Conservation (phyloP, 305 asterid species). For the Solanum hybrid region DNA sequence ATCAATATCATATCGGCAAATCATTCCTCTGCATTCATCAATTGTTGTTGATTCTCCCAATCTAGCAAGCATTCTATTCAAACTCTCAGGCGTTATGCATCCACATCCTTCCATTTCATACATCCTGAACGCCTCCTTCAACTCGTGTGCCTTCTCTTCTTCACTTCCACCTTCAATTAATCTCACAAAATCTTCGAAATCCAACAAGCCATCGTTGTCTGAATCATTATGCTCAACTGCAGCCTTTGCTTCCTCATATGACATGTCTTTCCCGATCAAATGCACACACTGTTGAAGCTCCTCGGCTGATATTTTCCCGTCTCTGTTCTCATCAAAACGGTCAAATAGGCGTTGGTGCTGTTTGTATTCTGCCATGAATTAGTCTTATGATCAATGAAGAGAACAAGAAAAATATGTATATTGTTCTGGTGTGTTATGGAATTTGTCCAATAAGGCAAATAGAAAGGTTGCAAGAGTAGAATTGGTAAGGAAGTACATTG, state of each 20-base stretch:
- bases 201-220: slow-evolving; percentile 46
- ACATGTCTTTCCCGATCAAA: slow-evolving; percentile 13
- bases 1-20: slow-evolving; percentile 48
- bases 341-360: slow-evolving; percentile 22
- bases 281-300: slow-evolving; percentile 27
- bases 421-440: neutral
- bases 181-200: slow-evolving; percentile 44
- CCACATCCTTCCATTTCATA: slow-evolving; percentile 52
- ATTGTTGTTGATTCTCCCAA: slow-evolving; percentile 40
- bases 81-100: slow-evolving; percentile 40
- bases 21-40: slow-evolving; percentile 47
- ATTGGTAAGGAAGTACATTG: neutral
- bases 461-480: neutral
- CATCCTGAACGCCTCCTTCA: slow-evolving; percentile 52
- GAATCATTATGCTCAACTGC: slow-evolving; percentile 41
- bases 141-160: slow-evolving; percentile 40
- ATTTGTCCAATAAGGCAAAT: neutral
- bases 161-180: slow-evolving; percentile 45
- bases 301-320: slow-evolving; percentile 17
- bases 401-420: neutral
- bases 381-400: neutral
- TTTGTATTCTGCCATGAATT: slow-evolving; percentile 11
- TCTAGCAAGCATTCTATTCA: slow-evolving; percentile 40
- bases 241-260: slow-evolving; percentile 34
- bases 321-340: slow-evolving; percentile 23